Conservation (phyloP, 2,329 filamentous ascomycete genomes). For the Fusarium domesticum region DNA sequence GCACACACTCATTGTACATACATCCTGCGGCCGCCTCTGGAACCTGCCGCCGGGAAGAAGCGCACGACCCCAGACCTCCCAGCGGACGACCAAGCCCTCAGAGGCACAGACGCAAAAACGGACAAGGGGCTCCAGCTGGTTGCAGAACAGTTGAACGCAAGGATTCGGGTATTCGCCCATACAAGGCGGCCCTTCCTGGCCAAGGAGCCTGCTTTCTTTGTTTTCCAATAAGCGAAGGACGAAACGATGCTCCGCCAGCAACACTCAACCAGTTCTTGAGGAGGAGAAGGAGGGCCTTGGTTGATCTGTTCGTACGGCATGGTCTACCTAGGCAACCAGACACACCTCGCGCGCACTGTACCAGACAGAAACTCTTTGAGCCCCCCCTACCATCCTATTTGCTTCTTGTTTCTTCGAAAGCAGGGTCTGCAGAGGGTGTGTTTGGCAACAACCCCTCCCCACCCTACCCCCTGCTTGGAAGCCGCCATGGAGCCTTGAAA, state of each 20-base stretch:
- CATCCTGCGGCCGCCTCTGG: slow-evolving; percentile 41
- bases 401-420: slow-evolving; percentile 12
- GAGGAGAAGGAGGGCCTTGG: no score
- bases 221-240: no score
- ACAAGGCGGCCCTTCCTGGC: no score
- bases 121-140: background rate
- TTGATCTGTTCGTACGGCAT: slow-evolving; percentile 8
- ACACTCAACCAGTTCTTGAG: no score
- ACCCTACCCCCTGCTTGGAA: no score
- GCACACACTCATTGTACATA: slow-evolving; percentile 34
- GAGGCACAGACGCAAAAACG: slow-evolving; percentile 2
- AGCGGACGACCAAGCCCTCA: slow-evolving; percentile 20
- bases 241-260: no score
- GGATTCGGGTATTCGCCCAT: no score
- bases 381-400: background rate
- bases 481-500: no score
- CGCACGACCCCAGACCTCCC: slow-evolving; percentile 34
- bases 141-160: no score
- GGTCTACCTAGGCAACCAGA: slow-evolving; percentile 10
- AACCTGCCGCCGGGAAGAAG: slow-evolving; percentile 37
- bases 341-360: slow-evolving; percentile 7
- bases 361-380: slow-evolving; percentile 10
- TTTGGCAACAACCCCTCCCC: no score
- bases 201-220: no score
- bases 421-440: no score